Percentiles rank a stretch among this genome's conserved stretches.
Evolutionary conservation across 768 basidiomycete species (phyloP).

Genomic region (Tephrocybe sp.): DNA sequence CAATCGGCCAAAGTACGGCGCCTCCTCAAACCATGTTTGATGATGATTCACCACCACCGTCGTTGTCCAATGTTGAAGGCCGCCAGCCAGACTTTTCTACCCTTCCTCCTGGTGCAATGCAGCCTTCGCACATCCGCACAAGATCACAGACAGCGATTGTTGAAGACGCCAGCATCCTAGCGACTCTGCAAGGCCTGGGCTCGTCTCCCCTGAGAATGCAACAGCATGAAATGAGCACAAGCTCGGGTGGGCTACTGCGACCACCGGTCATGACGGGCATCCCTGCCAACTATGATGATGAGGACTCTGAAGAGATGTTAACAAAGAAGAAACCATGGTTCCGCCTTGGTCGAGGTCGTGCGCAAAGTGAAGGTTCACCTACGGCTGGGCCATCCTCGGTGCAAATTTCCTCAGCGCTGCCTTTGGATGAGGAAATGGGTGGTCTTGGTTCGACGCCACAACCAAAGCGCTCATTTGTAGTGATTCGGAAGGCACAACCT

Average conservation of each 20-base stretch:
- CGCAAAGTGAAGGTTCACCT: conserved; percentile 53
- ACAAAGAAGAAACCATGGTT: conserved; percentile 75
- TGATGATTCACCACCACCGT: conserved; percentile 48
- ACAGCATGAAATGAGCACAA: conserved; percentile 22
- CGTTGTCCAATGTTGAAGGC: conserved; percentile 47
- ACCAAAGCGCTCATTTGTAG: conserved; percentile 63
- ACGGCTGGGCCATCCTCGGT: conserved; percentile 24
- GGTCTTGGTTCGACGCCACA: conserved; percentile 31
- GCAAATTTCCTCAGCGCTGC: conserved; percentile 19
- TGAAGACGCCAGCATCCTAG: conserved; percentile 51
- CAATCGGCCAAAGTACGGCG: conserved; percentile 47
- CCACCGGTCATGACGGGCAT: conserved; percentile 19
- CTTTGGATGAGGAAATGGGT: conserved; percentile 36
- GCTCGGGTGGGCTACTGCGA: conserved; percentile 17
- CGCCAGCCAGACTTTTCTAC: conserved; percentile 32
- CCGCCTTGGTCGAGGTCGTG: conserved; percentile 56
- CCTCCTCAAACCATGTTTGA: conserved; percentile 19
- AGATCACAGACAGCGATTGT: conserved; percentile 85
- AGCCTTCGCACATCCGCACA: conserved; percentile 66
- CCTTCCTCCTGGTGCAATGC: conserved; percentile 64
- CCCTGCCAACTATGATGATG: conserved; percentile 37
- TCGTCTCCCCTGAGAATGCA: conserved; percentile 12
- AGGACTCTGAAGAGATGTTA: conserved; percentile 39
- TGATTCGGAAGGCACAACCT: conserved; percentile 60
- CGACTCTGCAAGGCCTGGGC: conserved; percentile 9